phyloP scores from a whole-genome alignment of 768 basidiomycete genomes.

The Mycena chlorophos region DNA sequence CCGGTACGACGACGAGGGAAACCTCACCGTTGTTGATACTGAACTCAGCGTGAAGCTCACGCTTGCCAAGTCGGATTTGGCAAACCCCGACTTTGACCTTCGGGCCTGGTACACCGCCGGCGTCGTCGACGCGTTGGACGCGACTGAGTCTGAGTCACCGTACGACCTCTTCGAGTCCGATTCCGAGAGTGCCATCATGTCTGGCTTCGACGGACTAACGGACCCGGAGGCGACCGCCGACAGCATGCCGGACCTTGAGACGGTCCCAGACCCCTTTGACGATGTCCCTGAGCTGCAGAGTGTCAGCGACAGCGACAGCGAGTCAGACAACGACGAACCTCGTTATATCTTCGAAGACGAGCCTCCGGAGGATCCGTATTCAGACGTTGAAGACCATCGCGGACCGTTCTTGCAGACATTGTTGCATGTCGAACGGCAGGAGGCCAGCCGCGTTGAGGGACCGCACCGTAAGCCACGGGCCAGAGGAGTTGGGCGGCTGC shows the following conservation, averaged over 20 bases:
- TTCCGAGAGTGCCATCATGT: neutral
- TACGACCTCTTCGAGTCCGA: neutral
- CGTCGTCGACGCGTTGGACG: neutral
- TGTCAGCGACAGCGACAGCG: too few relatives aligned
- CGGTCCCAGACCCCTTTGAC: too few relatives aligned
- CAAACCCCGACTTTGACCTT: neutral
- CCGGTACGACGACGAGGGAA: too few relatives aligned
- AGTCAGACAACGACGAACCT: too few relatives aligned
- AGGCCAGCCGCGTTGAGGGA: neutral
- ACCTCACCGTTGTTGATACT: too few relatives aligned
- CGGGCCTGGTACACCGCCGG: neutral
- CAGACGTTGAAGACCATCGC: too few relatives aligned
- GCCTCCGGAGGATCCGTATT: too few relatives aligned
- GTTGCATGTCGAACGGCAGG: neutral
- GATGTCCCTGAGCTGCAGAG: too few relatives aligned
- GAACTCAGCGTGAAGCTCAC: too few relatives aligned
- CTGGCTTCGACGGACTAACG: neutral
- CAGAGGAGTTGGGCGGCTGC: neutral
- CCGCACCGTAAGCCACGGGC: neutral
- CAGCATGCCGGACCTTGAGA: too few relatives aligned
- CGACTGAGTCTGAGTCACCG: neutral
- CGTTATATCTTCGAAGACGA: too few relatives aligned
- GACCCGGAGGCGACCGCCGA: neutral
- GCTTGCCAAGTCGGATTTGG: neutral
- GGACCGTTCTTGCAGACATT: too few relatives aligned